A percentile compares a stretch with the other conserved stretches of the same genome.
Conservation (phyloP, 768 basidiomycete species). For the Auriscalpium orientale region DNA sequence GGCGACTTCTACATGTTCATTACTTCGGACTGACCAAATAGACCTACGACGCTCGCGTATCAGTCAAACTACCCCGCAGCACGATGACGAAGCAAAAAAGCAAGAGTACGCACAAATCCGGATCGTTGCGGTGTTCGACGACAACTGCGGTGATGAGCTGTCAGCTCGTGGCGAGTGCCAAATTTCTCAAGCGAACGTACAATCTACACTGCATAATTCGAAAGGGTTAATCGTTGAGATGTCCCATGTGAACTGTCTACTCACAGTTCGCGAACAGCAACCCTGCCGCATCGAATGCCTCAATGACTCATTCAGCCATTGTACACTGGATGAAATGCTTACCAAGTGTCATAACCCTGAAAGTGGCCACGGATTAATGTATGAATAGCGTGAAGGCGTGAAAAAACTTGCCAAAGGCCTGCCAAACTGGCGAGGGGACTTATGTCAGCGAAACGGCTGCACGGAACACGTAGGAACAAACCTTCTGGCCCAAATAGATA, state of each 20-base stretch:
- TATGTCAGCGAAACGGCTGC: no score
- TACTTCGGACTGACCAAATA: slow-evolving; percentile 57
- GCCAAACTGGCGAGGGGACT: slow-evolving; percentile 44
- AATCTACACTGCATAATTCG: slow-evolving; percentile 64
- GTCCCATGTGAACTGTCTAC: slow-evolving; percentile 21
- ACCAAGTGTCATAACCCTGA: slow-evolving; percentile 57
- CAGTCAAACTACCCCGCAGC: neutral
- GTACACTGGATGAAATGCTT: slow-evolving; percentile 5
- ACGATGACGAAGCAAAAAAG: neutral
- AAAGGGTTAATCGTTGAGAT: neutral
- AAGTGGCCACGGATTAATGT: neutral
- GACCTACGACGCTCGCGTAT: slow-evolving; percentile 39
- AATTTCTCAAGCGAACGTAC: slow-evolving; percentile 1
- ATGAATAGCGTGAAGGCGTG: neutral
- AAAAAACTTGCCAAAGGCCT: slow-evolving; percentile 55
- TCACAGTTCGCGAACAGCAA: slow-evolving; percentile 53
- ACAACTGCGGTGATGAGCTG: slow-evolving; percentile 43
- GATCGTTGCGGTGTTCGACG: slow-evolving; percentile 59
- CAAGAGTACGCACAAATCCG: slow-evolving; percentile 60
- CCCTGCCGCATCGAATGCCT: slow-evolving; percentile 10
- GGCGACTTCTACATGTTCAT: slow-evolving; percentile 12
- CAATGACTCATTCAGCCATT: no score
- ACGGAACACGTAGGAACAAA: slow-evolving; percentile 18
- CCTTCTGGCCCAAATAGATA: slow-evolving; percentile 95
- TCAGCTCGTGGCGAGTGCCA: neutral